Percentiles rank a stretch among this genome's conserved stretches.
Conservation (phyloP, 1,284 basidiomycete species). For the Naganishia albida region DNA sequence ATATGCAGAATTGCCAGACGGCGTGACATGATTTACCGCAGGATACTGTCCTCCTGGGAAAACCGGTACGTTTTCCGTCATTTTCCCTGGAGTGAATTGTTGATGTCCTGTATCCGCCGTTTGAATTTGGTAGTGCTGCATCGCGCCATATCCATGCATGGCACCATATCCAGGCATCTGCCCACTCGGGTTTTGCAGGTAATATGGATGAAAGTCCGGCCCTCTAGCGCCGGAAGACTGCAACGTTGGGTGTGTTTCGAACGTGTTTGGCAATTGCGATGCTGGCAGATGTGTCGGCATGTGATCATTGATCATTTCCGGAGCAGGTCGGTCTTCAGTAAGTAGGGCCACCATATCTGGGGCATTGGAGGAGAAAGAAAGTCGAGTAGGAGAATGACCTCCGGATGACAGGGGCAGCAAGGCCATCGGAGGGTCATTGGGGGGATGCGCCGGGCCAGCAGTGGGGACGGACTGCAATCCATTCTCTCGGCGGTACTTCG, state of each 20-base stretch:
- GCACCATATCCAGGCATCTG: background rate
- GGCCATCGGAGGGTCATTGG: slow-evolving; percentile 4
- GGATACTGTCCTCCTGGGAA: background rate
- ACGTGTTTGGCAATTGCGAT: background rate
- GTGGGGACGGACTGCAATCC: background rate
- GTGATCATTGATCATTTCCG: background rate
- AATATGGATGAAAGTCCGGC: slow-evolving; percentile 7
- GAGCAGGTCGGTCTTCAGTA: background rate
- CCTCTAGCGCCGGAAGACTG: too few relatives aligned
- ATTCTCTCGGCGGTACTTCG: slow-evolving; percentile 18
- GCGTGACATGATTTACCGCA: background rate
- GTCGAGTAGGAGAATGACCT: slow-evolving; percentile 14
- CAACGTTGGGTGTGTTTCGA: too few relatives aligned
- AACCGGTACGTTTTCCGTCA: background rate
- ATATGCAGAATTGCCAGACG: slow-evolving; percentile 1
- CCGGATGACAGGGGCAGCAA: slow-evolving; percentile 24
- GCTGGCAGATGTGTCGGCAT: background rate
- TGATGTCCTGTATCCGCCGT: background rate
- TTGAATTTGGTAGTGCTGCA: background rate
- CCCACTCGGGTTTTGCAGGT: slow-evolving; percentile 1
- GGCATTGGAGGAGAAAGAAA: background rate
- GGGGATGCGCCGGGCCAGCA: background rate
- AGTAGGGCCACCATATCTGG: background rate
- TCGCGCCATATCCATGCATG: too few relatives aligned
- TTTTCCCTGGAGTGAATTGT: background rate